Evolutionary conservation across 768 basidiomycete species (phyloP).

Genomic region (Trametes maxima): DNA sequence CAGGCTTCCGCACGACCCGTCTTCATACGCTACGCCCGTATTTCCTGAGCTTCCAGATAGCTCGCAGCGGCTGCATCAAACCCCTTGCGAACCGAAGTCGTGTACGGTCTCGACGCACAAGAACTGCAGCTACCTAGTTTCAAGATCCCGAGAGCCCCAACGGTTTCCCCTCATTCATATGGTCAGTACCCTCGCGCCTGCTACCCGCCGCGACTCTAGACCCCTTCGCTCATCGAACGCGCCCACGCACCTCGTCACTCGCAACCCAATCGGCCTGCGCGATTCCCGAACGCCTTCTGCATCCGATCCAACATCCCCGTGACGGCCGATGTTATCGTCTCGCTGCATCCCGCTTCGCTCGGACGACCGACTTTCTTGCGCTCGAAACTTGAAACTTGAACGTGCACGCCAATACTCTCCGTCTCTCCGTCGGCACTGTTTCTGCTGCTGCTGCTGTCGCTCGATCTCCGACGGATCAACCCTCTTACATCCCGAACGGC

Average conservation of each 20-base stretch:
- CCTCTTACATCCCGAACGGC: neutral
- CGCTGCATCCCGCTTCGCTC: neutral
- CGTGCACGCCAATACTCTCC: too few relatives aligned
- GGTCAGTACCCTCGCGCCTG: neutral
- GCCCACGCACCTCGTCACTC: neutral
- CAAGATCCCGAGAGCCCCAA: neutral
- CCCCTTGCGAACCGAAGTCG: too few relatives aligned
- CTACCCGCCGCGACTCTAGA: neutral
- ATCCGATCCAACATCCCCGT: slow-evolving; percentile 2
- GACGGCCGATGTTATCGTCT: slow-evolving; percentile 7
- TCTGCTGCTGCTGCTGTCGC: neutral
- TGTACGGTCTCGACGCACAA: neutral
- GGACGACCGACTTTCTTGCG: neutral
- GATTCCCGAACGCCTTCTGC: neutral
- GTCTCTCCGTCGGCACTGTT: neutral
- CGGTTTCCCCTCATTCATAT: neutral
- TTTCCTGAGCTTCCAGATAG: neutral
- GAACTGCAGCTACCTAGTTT: neutral
- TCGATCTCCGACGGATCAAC: neutral
- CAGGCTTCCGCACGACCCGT: too few relatives aligned
- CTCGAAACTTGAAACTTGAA: too few relatives aligned
- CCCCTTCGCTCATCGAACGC: neutral
- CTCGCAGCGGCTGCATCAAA: too few relatives aligned
- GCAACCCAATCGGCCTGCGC: neutral
- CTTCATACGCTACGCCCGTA: neutral